A percentile compares a stretch with the other conserved stretches of the same genome.
Evolutionary conservation across 1,284 basidiomycete genomes (phyloP).

Genomic region (Naganishia cerealis): DNA sequence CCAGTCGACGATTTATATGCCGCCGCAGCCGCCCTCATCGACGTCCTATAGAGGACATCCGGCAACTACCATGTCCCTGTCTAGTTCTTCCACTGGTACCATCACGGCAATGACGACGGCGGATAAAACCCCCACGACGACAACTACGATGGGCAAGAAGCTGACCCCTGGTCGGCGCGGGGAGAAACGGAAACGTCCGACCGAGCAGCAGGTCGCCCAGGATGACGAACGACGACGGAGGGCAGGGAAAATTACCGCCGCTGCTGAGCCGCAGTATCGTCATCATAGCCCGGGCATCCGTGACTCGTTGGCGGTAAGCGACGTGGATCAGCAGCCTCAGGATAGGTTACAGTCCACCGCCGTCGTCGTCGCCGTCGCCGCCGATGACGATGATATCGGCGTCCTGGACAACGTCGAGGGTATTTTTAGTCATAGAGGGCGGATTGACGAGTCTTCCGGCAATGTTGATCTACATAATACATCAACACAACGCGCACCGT

Average conservation of each 20-base stretch:
- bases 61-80: background rate
- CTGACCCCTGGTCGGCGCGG: slow-evolving; percentile 46
- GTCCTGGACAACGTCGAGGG: slow-evolving; percentile 40
- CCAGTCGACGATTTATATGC: slow-evolving; percentile 47
- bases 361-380: background rate
- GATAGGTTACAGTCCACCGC: too few relatives aligned
- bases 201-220: slow-evolving; percentile 32
- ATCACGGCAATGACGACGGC: background rate
- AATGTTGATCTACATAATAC: too few relatives aligned
- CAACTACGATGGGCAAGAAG: slow-evolving; percentile 17
- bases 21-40: slow-evolving; percentile 49
- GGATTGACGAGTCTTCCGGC: slow-evolving; percentile 2
- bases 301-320: too few relatives aligned
- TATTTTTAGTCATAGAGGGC: slow-evolving; percentile 44
- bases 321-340: background rate
- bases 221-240: slow-evolving; percentile 38
- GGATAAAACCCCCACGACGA: background rate
- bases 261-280: background rate
- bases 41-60: background rate
- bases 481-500: too few relatives aligned
- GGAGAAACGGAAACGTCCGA: slow-evolving; percentile 42
- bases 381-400: background rate
- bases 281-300: too few relatives aligned
- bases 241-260: slow-evolving; percentile 38
- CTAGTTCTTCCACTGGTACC: background rate